These are phyloP conservation scores for Herpetomonas tarakana DNA, from an alignment of 208 protist species.

Conservation along the genomic window DNA sequence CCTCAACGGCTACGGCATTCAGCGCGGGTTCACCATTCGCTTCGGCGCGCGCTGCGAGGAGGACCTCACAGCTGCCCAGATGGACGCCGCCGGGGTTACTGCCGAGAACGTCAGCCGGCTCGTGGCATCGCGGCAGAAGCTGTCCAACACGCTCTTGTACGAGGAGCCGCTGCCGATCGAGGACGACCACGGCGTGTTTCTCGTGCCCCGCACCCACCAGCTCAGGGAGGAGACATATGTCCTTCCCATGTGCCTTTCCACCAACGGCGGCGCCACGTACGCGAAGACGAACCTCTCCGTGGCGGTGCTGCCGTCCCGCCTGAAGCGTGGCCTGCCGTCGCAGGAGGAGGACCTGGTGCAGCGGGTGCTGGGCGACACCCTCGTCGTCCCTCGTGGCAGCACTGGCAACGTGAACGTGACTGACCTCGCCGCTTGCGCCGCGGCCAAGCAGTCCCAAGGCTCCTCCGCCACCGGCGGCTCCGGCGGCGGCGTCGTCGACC, in stretches of 20 bases:
- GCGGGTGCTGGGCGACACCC: conserved; percentile 41
- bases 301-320: conserved; percentile 31
- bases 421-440: conserved; percentile 6
- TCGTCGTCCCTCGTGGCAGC: conserved; percentile 50
- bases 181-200: conserved; percentile 57
- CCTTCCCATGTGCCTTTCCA: conserved; percentile 48
- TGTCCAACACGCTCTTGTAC: conserved; percentile 58
- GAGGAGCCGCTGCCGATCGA: conserved; percentile 47
- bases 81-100: conserved; percentile 3
- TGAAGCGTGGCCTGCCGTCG: conserved; percentile 34
- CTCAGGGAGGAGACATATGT: conserved; percentile 14
- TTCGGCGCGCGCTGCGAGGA: conserved; percentile 54
- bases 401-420: conserved; percentile 48
- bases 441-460: not conserved
- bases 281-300: conserved; percentile 24
- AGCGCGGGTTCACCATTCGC: conserved; percentile 49
- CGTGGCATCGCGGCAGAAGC: conserved; percentile 18
- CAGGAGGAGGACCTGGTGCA: conserved; percentile 32
- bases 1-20: conserved; percentile 73
- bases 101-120: not conserved
- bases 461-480: not conserved
- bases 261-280: conserved; percentile 43
- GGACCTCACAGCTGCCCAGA: conserved; percentile 10
- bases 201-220: conserved; percentile 42
- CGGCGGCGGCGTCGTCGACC: not conserved